Conservation (phyloP, 495 filamentous ascomycete genomes). For the Endocarpon pusillum region DNA sequence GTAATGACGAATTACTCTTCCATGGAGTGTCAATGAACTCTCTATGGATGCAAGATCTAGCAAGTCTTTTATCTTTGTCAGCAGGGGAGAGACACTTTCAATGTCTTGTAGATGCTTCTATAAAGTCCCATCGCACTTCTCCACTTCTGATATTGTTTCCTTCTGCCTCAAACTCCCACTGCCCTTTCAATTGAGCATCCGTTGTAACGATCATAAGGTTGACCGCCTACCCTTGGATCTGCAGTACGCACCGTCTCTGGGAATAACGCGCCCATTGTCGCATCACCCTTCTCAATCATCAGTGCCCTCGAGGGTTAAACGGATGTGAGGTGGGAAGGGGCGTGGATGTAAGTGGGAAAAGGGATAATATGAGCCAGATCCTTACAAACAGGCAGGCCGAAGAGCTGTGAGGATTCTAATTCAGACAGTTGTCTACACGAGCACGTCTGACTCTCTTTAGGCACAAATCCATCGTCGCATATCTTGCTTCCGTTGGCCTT, state of each 20-base stretch:
- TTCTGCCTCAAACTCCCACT: slow-evolving; percentile 1
- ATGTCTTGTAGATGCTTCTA: too few relatives aligned
- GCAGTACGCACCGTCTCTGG: neutral
- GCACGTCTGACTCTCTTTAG: slow-evolving; percentile 37
- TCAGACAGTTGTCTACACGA: slow-evolving; percentile 10
- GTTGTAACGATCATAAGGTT: neutral
- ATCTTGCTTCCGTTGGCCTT: slow-evolving; percentile 58
- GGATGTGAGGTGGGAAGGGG: slow-evolving; percentile 12
- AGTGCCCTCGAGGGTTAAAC: too few relatives aligned
- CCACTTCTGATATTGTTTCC: too few relatives aligned
- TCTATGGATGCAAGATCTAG: too few relatives aligned
- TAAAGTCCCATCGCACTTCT: too few relatives aligned
- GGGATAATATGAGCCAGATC: slow-evolving; percentile 48
- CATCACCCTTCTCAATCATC: too few relatives aligned
- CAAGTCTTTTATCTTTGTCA: too few relatives aligned
- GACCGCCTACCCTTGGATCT: neutral
- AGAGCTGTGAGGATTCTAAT: slow-evolving; percentile 51
- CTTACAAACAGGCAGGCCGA: slow-evolving; percentile 69
- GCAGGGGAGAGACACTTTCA: too few relatives aligned
- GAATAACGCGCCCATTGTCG: too few relatives aligned
- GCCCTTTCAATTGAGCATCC: neutral
- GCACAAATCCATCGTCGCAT: slow-evolving; percentile 82
- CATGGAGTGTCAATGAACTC: too few relatives aligned
- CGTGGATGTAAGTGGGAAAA: slow-evolving; percentile 11
- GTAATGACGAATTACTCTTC: too few relatives aligned